Evolutionary conservation across 306 rosid genomes (phyloP).

Genomic region (Vicia faba): DNA sequence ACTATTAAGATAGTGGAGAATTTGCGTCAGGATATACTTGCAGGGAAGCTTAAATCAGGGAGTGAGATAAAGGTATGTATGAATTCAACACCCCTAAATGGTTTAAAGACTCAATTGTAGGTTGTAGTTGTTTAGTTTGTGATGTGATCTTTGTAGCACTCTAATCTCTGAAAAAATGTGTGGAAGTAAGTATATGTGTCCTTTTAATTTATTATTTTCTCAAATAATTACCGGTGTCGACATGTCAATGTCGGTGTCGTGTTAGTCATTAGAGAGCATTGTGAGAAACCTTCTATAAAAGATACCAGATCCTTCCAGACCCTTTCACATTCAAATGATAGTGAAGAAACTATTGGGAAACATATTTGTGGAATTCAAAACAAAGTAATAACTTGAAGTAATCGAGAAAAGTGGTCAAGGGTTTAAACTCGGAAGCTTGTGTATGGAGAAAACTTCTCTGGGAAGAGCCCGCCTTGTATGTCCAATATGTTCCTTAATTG

Average conservation of each 20-base stretch:
- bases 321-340: neutral
- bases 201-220: too few relatives aligned
- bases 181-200: too few relatives aligned
- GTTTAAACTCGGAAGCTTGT: neutral
- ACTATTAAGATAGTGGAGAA: slow-evolving; percentile 86
- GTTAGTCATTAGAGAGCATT: neutral
- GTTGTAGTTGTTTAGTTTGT: too few relatives aligned
- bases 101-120: too few relatives aligned
- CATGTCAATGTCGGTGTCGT: too few relatives aligned
- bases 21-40: slow-evolving; percentile 75
- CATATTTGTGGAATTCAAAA: neutral
- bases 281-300: neutral
- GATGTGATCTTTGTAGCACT: too few relatives aligned
- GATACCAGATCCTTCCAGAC: neutral
- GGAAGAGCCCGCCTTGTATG: neutral
- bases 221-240: too few relatives aligned
- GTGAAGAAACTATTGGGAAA: neutral
- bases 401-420: neutral
- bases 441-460: neutral
- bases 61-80: slow-evolving; percentile 77
- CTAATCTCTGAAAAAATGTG: too few relatives aligned
- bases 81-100: neutral
- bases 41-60: slow-evolving; percentile 94
- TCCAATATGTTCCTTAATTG: too few relatives aligned
- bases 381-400: neutral